Percentiles rank a stretch among this genome's conserved stretches.
phyloP scores from a whole-genome alignment of 331 rosid genomes.

The Acacia concinna region DNA sequence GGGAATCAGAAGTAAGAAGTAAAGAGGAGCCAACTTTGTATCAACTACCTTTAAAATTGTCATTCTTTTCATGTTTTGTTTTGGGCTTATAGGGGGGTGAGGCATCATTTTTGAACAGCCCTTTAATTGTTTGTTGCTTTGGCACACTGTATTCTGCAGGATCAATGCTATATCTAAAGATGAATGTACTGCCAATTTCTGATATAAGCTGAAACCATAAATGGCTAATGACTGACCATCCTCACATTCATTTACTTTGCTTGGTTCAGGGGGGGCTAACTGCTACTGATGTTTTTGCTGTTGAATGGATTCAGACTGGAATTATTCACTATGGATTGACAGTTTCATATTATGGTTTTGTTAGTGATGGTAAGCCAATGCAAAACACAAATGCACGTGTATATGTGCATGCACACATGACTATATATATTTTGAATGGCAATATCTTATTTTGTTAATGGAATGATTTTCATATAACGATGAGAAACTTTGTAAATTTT shows the following conservation, averaged over 20 bases:
- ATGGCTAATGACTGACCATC: neutral
- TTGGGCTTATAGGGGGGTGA: neutral
- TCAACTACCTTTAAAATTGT: slow-evolving; percentile 17
- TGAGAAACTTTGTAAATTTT: slow-evolving; percentile 3
- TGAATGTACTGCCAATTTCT: neutral
- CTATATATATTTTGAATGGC: neutral
- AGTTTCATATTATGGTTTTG: slow-evolving; percentile 92
- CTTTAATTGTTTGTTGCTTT: neutral
- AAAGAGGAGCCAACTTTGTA: neutral
- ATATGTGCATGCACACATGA: neutral
- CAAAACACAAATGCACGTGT: neutral
- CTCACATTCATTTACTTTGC: slow-evolving; percentile 27
- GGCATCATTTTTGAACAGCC: slow-evolving; percentile 3
- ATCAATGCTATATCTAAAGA: neutral
- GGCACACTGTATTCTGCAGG: neutral
- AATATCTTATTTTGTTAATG: neutral
- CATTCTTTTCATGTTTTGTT: neutral
- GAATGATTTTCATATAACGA: slow-evolving; percentile 3
- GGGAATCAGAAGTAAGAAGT: neutral
- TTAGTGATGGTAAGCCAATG: slow-evolving; percentile 83
- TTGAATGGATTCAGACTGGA: slow-evolving; percentile 88
- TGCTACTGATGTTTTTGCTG: slow-evolving; percentile 97
- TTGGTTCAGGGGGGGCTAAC: slow-evolving; percentile 93
- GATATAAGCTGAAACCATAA: neutral
- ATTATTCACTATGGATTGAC: slow-evolving; percentile 92